Base-by-base conservation (phyloP, 2,329 filamentous ascomycete genomes). In the Aspergillus sojae region DNA sequence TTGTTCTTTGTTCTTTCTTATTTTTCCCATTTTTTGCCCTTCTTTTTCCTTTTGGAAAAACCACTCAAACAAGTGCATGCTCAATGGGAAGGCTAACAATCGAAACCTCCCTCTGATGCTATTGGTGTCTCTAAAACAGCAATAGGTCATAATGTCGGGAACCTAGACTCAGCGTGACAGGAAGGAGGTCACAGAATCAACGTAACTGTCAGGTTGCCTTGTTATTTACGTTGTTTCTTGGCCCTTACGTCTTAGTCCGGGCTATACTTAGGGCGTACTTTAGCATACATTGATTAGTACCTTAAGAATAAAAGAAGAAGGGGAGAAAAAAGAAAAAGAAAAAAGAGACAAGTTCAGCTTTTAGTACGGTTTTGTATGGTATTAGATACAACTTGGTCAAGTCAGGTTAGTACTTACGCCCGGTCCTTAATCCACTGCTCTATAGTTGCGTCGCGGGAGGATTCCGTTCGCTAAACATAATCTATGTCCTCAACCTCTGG, bases 121-220 rank as follows among this genome's bases (percentile, higher is more conserved):
- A 53, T 32, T 12, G 14, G 26, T 12, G n/a, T 43, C 50, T 41
- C 55, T 55, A 54, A 48, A 26, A 16, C 7, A 48, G 12, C 21
- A 50, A 50, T 30, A 19, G 26, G 46, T n/a, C 23, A 30, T 26
- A 57, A 45, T 63, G 57, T 54, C 52, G 23, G 43, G 23, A 28
- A 48, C 23, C 26, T 28, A 14, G 46, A n/a, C 26, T 50, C 16
- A 21, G n/a, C 12, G 11, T 19, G 28, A 32, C 30, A 34, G 26
- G 19, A 41, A 19, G 28, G n/a, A 19, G 14, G 19, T 34, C 46
- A 30, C 30, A 32, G 57, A 59, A 39, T 59, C 39, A 52, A 41
- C n/a, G 36, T 30, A 36, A 41, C 34, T 62, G 55, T 53, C 36
- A 54, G 55, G 60, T 28, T 58, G 55, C 45, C 60, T 62, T 58